Conservation (phyloP, 495 filamentous ascomycete genomes). For the Trichoderma gamsii region DNA sequence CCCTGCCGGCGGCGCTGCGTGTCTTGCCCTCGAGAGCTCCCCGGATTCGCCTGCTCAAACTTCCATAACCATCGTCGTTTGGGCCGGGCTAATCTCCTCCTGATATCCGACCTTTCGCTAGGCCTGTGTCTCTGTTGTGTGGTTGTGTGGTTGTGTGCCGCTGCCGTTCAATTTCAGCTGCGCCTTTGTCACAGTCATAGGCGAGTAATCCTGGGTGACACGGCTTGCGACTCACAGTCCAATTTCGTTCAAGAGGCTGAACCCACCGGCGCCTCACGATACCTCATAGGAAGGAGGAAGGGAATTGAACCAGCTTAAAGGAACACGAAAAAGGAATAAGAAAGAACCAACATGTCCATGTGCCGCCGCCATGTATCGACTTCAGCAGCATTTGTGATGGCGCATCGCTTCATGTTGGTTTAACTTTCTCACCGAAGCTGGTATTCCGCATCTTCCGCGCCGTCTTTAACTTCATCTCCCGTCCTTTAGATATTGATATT, state of each 20-base stretch:
- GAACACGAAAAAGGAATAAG: background rate
- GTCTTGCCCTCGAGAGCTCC: background rate
- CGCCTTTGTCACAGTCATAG: background rate
- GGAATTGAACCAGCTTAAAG: background rate
- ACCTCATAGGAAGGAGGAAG: background rate
- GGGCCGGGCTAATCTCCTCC: background rate
- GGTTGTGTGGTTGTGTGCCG: background rate
- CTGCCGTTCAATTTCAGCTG: background rate
- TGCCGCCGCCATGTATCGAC: constrained; percentile 6
- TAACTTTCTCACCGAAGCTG: constrained; percentile 9
- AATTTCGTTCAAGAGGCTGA: constrained; percentile 1
- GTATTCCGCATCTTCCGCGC: constrained; percentile 8
- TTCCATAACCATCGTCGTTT: background rate
- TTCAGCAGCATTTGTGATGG: background rate
- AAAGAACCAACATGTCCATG: background rate
- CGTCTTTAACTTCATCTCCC: background rate
- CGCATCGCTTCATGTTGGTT: constrained; percentile 11
- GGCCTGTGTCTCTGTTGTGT: background rate
- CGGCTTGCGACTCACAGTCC: constrained; percentile 10
- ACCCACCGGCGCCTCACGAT: background rate
- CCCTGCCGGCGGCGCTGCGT: constrained; percentile 3
- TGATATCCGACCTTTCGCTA: background rate
- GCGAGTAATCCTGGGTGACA: background rate
- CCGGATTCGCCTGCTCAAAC: background rate
- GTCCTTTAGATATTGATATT: background rate